Evolutionary conservation across 2,329 filamentous ascomycete species (phyloP), one percentile per base, ranked within the genome.

Genomic region (Fusarium sacchari): DNA sequence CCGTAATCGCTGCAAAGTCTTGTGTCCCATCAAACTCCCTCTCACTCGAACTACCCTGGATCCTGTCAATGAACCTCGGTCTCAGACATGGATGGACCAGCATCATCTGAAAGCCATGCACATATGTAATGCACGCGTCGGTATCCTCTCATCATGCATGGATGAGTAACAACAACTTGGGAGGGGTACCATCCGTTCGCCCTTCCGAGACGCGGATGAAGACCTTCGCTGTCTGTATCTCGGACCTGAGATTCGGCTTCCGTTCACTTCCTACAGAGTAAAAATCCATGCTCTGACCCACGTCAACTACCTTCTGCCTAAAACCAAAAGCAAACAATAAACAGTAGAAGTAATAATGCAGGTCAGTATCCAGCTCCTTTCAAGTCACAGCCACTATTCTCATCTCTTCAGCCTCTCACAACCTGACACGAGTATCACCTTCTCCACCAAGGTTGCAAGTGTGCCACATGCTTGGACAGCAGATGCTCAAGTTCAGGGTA

Each of bases 321-420:
- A 42, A 47, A 28, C 42, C 32, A 67, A 39, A 36, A 39, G 52
- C 26, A 30, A 44, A 50, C 34, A 50, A 68, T 42, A 43, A 37
- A 47, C 24, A 66, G 42, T 42, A 36, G 22, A 50, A 17, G 47
- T 47, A 30, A 22, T 28, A 28, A 28, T 28, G 44, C 47, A n/a
- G 36, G 24, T 12, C 9, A 22, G 47, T 39, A 52, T 53, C 52
- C 60, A 73, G 66, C 65, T 59, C 60, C 50, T 63, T 60, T 61
- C 55, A 47, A 57, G 43, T 64, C 65, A 64, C 56, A 77, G 74
- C 64, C 75, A 71, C 75, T 69, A 65, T 64, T 57, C 56, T 64
- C 36, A n/a, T 42, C 60, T 56, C 40, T 53, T 69, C 67, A 73
- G 75, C 79, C 79, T 81, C 78, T 81, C 79, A 81, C 71, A 79